Evolutionary conservation across 495 filamentous ascomycete species (phyloP), one percentile per base, ranked within the genome.

Genomic region (Penicillium samsonianum): DNA sequence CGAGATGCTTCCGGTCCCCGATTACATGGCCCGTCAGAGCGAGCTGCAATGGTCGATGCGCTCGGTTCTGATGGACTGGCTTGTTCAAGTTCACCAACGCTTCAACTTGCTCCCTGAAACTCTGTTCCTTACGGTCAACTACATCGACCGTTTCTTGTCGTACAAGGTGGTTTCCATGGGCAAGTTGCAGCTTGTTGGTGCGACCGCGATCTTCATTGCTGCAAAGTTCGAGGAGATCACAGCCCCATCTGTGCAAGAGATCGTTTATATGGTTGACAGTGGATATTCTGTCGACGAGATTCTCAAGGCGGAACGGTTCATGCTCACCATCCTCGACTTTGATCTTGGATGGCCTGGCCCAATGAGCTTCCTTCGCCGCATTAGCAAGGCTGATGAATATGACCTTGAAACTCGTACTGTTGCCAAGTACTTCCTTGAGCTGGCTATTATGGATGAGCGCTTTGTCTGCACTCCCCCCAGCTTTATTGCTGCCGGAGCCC

Each of bases 11-110:
- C 94, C 94, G 1, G 89, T 92, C 65, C 80, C 89, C 3, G 84
- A 92, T 64, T 98, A 98, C 77, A 98, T 98, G 95, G 90, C 96
- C 48, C 86, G 88, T 50, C 94, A 98, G 69, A 84, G 87, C n/a
- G 92, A 98, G 71, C 93, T 98, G 53, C 91, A 96, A 70, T 98
- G 95, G 95, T 96, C 93, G 0, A 97, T 97, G 93, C 90, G 94
- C 44, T 86, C 93, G 10, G 90, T 98, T 43, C 84, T 98, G 51
- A 96, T 98, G 87, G 95, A 98, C 70, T 98, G 94, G 94, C 80
- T 98, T 10, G 87, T 97, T 41, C 93, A 98, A 69, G 94, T 98
- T 20, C 94, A 98, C 67, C 82, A 86, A 62, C 90, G 95, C 43
- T 98, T 98, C 77, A 80, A 80, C 22, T 81, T 98, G 12, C 84